These are phyloP conservation scores for Iris pallida DNA, from an alignment of 116 monocot genomes.

Conservation along the genomic window DNA sequence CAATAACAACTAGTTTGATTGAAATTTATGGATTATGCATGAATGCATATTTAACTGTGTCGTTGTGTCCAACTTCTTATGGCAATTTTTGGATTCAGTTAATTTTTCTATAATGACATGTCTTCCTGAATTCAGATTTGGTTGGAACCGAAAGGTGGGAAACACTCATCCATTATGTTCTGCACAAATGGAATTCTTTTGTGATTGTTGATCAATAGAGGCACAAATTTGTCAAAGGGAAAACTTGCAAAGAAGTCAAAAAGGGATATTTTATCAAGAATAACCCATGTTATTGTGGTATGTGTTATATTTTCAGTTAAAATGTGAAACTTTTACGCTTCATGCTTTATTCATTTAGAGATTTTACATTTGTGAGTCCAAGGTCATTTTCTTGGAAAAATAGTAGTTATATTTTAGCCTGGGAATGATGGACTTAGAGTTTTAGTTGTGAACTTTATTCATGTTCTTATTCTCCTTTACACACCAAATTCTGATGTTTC, in stretches of 20 bases:
- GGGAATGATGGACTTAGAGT: slow-evolving; percentile 72
- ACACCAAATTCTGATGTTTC: slow-evolving; percentile 75
- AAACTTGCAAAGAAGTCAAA: slow-evolving; percentile 8
- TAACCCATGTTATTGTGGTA: slow-evolving; percentile 98
- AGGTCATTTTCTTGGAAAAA: no score
- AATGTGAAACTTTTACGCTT: no score
- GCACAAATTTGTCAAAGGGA: slow-evolving; percentile 24
- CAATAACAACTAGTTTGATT: no score
- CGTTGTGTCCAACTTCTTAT: no score
- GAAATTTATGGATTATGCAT: no score
- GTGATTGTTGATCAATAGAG: slow-evolving; percentile 58
- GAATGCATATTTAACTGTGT: no score
- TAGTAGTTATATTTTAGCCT: slow-evolving; percentile 17
- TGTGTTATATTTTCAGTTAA: slow-evolving; percentile 5
- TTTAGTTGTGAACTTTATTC: slow-evolving; percentile 75
- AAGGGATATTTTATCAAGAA: slow-evolving; percentile 45
- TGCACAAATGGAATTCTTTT: slow-evolving; percentile 81
- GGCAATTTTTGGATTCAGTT: no score
- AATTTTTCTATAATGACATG: no score
- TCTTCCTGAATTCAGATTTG: slow-evolving; percentile 41
- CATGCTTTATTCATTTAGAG: no score
- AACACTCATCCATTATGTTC: slow-evolving; percentile 71
- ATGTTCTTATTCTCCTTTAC: slow-evolving; percentile 73
- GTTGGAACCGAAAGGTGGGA: slow-evolving; percentile 71
- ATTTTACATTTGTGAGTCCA: no score